Conservation (phyloP, 768 basidiomycete species). For the Auricularia auricula-judae region DNA sequence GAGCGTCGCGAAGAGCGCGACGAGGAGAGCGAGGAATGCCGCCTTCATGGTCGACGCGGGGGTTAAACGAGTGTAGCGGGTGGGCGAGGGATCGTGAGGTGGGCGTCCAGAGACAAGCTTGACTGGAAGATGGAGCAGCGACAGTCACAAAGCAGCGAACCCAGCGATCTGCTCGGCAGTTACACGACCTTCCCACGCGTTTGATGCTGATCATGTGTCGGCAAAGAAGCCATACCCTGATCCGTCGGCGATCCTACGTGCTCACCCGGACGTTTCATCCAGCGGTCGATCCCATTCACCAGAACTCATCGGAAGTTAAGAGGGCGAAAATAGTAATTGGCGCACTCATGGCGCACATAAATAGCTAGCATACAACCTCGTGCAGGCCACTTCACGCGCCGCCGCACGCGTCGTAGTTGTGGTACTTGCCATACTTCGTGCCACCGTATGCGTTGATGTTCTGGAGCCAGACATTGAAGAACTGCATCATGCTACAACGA, state of each 20-base stretch:
- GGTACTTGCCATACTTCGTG: conserved; percentile 48
- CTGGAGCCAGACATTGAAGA: conserved; percentile 62
- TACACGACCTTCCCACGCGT: no score
- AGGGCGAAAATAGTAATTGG: no score
- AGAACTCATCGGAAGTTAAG: no score
- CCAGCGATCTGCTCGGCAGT: no score
- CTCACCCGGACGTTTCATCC: no score
- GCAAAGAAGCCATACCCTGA: no score
- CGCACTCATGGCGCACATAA: no score
- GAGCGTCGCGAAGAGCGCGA: background rate
- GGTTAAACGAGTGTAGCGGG: background rate
- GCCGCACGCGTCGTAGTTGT: conserved; percentile 42
- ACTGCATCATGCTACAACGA: conserved; percentile 48
- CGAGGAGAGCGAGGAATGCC: background rate
- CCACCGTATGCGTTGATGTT: conserved; percentile 41
- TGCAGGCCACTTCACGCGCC: background rate
- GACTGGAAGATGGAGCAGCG: background rate
- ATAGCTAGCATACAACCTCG: background rate
- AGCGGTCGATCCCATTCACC: no score
- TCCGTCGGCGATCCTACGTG: no score
- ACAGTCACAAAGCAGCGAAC: background rate
- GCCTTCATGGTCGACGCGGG: background rate
- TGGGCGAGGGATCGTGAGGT: background rate
- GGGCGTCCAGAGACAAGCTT: background rate
- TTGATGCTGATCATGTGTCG: no score